These are phyloP conservation scores for Camillea tinctor DNA, from an alignment of 2,329 filamentous ascomycete species.

Conservation along the genomic window DNA sequence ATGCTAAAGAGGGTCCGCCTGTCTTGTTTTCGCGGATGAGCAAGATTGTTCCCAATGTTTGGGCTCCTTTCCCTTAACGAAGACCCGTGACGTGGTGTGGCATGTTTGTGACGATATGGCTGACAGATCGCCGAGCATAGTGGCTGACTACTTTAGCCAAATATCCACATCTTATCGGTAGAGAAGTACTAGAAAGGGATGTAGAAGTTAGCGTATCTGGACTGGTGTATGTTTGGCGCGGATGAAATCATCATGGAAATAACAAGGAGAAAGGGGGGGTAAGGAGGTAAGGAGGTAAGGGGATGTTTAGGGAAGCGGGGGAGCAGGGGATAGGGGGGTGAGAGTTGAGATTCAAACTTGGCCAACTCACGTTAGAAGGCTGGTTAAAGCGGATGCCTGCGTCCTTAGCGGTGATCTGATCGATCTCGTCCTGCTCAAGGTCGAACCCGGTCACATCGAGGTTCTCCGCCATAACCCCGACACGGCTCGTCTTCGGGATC, in stretches of 20 bases:
- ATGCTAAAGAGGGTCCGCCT: constrained; percentile 9
- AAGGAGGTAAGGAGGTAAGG: constrained; percentile 10
- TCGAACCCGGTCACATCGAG: constrained; percentile 66
- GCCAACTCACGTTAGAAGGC: constrained; percentile 62
- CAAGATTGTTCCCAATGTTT: background rate
- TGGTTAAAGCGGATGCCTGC: constrained; percentile 73
- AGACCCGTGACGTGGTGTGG: constrained; percentile 1
- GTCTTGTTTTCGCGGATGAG: background rate
- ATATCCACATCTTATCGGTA: constrained; percentile 57
- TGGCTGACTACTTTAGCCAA: constrained; percentile 42
- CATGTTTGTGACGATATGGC: background rate
- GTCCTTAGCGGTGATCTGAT: constrained; percentile 65
- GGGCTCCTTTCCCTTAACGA: background rate
- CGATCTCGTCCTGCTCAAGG: constrained; percentile 63
- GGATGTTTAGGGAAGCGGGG: constrained; percentile 12
- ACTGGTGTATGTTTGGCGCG: too few species aligned
- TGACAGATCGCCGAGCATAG: background rate
- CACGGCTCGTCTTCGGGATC: constrained; percentile 72
- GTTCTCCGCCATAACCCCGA: constrained; percentile 59
- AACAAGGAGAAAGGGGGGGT: constrained; percentile 2
- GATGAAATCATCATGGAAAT: constrained; percentile 1
- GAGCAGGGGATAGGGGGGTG: constrained; percentile 10
- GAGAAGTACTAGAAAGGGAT: constrained; percentile 48
- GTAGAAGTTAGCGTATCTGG: constrained; percentile 11
- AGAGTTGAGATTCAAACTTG: background rate